phyloP scores from a whole-genome alignment of 2,329 filamentous ascomycete genomes.

The Penicillium sumatraense region DNA sequence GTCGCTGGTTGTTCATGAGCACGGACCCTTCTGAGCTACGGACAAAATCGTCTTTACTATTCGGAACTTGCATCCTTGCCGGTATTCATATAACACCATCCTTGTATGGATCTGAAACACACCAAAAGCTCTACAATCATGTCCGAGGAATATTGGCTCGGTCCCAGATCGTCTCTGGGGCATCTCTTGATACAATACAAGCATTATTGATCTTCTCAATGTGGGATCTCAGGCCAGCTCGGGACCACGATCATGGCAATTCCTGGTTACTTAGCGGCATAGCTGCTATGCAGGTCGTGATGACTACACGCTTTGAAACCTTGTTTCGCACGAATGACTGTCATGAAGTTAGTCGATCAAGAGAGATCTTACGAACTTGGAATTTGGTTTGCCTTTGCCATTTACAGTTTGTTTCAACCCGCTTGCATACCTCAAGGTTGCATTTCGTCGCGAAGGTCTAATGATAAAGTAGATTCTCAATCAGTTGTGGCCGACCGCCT shows the following conservation, averaged over 20 bases:
- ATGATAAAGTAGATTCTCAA: constrained; percentile 10
- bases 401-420: constrained; percentile 11
- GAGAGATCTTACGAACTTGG: constrained; percentile 17
- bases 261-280: constrained; percentile 19
- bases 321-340: not conserved
- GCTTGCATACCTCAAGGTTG: not conserved
- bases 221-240: constrained; percentile 18
- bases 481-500: constrained; percentile 18
- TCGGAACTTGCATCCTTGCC: constrained; percentile 19
- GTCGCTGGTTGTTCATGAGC: constrained; percentile 20
- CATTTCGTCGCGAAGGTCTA: not conserved
- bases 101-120: constrained; percentile 16
- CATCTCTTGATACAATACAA: constrained; percentile 17
- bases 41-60: constrained; percentile 15
- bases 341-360: constrained; percentile 2
- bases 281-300: constrained; percentile 18
- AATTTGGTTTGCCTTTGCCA: constrained; percentile 21
- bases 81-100: constrained; percentile 13
- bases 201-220: constrained; percentile 21
- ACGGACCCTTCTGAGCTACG: constrained; percentile 5
- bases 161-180: constrained; percentile 6
- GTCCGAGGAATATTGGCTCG: constrained; percentile 12
- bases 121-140: constrained; percentile 16
- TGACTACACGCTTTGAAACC: constrained; percentile 15
- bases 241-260: constrained; percentile 18